Conservation (phyloP, 352 stramenopile genomes). For the Globisporangium heterothallicum region DNA sequence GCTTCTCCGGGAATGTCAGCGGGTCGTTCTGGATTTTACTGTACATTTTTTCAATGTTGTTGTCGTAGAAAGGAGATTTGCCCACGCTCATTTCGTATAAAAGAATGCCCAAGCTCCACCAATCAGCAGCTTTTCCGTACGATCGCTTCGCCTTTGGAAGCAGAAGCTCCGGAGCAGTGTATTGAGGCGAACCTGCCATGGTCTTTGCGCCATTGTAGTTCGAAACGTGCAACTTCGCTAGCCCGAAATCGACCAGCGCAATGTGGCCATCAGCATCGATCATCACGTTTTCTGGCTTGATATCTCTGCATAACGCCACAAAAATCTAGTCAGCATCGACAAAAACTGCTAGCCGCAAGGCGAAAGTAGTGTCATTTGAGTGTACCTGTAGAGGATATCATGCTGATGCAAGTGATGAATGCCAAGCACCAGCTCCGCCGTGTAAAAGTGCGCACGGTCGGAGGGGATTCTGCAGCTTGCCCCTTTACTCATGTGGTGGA, state of each 20-base stretch:
- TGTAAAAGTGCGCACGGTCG: conserved; percentile 89
- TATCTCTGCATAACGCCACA: conserved; percentile 54
- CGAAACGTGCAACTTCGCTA: conserved; percentile 91
- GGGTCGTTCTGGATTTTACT: conserved; percentile 88
- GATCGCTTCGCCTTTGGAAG: conserved; percentile 82
- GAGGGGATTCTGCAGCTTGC: conserved; percentile 80
- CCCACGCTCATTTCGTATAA: conserved; percentile 92
- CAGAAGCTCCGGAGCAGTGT: conserved; percentile 80
- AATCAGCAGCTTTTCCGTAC: conserved; percentile 85
- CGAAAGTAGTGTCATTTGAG: background rate
- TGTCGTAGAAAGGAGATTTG: conserved; percentile 91
- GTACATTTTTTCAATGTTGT: conserved; percentile 94
- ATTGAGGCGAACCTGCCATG: conserved; percentile 85
- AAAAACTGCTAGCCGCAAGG: background rate
- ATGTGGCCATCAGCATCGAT: conserved; percentile 95
- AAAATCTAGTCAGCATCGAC: background rate
- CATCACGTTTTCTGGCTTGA: conserved; percentile 96
- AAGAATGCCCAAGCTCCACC: conserved; percentile 89
- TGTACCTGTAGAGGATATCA: conserved; percentile 91
- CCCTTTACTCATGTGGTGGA: conserved; percentile 88
- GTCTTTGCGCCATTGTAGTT: conserved; percentile 87
- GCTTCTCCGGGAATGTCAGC: conserved; percentile 75
- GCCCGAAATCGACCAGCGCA: conserved; percentile 92
- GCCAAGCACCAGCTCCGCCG: conserved; percentile 88
- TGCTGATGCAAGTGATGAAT: conserved; percentile 92